Base-by-base conservation (phyloP, 2,329 filamentous ascomycete genomes). In the Fusarium sp. region DNA sequence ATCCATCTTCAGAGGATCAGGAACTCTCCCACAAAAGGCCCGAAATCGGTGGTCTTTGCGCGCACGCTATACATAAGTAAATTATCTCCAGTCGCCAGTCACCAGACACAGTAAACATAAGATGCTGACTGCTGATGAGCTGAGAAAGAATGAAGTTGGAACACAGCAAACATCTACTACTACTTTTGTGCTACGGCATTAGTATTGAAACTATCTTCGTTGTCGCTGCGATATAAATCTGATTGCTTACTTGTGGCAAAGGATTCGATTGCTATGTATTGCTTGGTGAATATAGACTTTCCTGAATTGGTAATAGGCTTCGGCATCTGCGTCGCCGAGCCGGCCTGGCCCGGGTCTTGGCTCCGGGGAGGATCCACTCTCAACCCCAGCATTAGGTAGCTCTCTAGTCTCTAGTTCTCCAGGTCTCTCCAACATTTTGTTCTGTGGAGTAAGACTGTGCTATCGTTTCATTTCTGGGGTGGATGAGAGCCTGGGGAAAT, bases 331-430 rank as follows among this genome's bases (percentile, higher is more conserved):
- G 57, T 65, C 58, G 67, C 67, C 67, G 57, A 70, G 67, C 46
- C 69, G 69, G 69, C 65, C 58, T 70, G 55, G 54, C 64, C 68
- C 68, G 68, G 68, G 38, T 53, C 62, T 58, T 69, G 65, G 57
- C 57, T 58, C 34, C 44, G 66, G 47, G 27, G 22, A 40, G 22
- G 43, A 51, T 53, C 67, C 67, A 70, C 67, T 56, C 40, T 27
- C 41, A 24, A 44, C 45, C 62, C 67, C 58, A 43, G 47, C 52
- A 62, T 22, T 52, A 29, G 22, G n/a, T 67, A 48, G 27, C 25
- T 34, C 27, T 61, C 32, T 49, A 24, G 48, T 43, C 40, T 22
- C n/a, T 27, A 8, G 5, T 48, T 56, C 43, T 29, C 53, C 43
- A 56, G 24, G 30, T 48, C 41, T 55, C 48, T 56, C 58, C 59